A percentile compares a stretch with the other conserved stretches of the same genome.
These are phyloP conservation scores for Monosporozyma unispora DNA, from an alignment of 805 yeast genomes.

Conservation along the genomic window DNA sequence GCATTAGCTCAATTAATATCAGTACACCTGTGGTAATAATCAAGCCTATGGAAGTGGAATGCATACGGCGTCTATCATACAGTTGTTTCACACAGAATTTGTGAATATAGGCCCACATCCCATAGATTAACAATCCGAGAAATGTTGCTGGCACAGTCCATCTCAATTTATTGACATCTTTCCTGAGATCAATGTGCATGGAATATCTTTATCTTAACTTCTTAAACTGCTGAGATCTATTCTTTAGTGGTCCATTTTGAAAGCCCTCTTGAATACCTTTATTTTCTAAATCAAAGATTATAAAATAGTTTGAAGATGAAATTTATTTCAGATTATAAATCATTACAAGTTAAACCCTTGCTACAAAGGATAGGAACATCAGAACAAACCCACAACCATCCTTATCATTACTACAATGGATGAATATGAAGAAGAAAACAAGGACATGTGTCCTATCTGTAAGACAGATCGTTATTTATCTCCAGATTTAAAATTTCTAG, in stretches of 20 bases:
- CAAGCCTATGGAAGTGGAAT: constrained; percentile 19
- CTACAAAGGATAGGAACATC: too few species aligned
- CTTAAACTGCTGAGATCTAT: background rate
- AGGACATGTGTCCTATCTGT: constrained; percentile 95
- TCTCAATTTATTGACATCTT: background rate
- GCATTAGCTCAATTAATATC: constrained; percentile 6
- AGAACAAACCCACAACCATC: background rate
- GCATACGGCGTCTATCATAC: constrained; percentile 7
- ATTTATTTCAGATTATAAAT: background rate
- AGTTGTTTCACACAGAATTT: constrained; percentile 34
- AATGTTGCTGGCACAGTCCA: constrained; percentile 3
- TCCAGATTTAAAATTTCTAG: constrained; percentile 84
- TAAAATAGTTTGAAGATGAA: background rate
- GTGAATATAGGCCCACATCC: constrained; percentile 38
- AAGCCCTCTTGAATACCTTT: background rate
- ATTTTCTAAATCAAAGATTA: background rate
- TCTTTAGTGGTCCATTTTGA: too few species aligned
- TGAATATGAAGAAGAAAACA: constrained; percentile 46
- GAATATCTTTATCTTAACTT: too few species aligned
- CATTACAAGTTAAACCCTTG: background rate
- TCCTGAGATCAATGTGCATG: background rate
- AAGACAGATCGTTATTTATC: constrained; percentile 89
- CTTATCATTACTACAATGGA: constrained; percentile 12
- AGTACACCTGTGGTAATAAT: constrained; percentile 12
- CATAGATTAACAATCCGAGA: constrained; percentile 26